phyloP scores from a whole-genome alignment of 352 stramenopile genomes.

The Globisporangium emineosum region DNA sequence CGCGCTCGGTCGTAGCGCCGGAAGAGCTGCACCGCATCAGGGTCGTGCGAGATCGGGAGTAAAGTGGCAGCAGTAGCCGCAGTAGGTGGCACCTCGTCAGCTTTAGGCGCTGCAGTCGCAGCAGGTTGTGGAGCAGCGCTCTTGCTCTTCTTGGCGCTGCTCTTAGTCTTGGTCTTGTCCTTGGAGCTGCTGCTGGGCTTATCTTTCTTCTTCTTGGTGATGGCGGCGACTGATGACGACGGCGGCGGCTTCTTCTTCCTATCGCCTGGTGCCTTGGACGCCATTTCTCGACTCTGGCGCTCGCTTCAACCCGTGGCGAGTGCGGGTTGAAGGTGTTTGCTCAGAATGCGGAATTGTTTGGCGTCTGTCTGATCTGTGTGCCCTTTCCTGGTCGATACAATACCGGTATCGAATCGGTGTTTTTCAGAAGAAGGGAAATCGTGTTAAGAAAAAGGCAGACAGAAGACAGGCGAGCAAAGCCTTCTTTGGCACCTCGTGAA shows the following conservation, averaged over 20 bases:
- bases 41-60: conserved; percentile 24
- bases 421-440: not conserved
- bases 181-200: conserved; percentile 13
- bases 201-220: conserved; percentile 13
- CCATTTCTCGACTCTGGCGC: not conserved
- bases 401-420: not conserved
- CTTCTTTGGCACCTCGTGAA: too few relatives aligned
- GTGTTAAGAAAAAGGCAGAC: too few relatives aligned
- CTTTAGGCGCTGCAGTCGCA: not conserved
- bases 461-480: too few relatives aligned
- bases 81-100: not conserved
- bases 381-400: not conserved
- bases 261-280: conserved; percentile 3
- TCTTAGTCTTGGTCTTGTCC: conserved; percentile 24
- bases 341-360: not conserved
- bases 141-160: conserved; percentile 30
- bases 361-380: not conserved
- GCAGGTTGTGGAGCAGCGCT: conserved; percentile 16
- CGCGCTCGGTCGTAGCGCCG: conserved; percentile 65
- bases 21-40: conserved; percentile 80
- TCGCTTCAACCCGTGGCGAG: not conserved
- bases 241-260: conserved; percentile 8
- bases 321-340: not conserved
- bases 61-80: not conserved
- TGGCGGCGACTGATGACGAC: not conserved